Evolutionary conservation across 371 early-diverging fungal genomes (phyloP).

Genomic region (Mucor piriformis): DNA sequence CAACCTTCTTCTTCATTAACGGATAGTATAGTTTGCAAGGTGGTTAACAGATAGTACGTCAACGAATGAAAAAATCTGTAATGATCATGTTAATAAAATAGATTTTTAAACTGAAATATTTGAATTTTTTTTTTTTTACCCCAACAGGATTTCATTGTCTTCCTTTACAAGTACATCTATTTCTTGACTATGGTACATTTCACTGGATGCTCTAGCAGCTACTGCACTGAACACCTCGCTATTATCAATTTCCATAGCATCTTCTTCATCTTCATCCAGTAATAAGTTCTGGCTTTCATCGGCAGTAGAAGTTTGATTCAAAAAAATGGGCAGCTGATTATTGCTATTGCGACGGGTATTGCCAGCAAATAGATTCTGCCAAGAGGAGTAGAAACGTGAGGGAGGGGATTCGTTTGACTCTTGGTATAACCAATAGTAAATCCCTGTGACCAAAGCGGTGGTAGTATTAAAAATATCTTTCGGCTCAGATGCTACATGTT

Average conservation of each 20-base stretch:
- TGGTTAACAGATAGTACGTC: constrained; percentile 32
- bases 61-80: constrained; percentile 49
- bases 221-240: constrained; percentile 37
- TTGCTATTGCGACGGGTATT: background rate
- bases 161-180: background rate
- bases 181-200: background rate
- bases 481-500: constrained; percentile 16
- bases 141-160: constrained; percentile 1
- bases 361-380: constrained; percentile 18
- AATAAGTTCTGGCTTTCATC: constrained; percentile 16
- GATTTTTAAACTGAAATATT: background rate
- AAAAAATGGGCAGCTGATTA: background rate
- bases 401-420: background rate
- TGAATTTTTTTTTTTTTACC: background rate
- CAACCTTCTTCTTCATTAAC: constrained; percentile 25
- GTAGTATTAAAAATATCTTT: constrained; percentile 1
- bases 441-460: constrained; percentile 4
- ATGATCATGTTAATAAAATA: background rate
- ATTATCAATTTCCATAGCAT: constrained; percentile 38
- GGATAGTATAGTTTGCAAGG: constrained; percentile 33
- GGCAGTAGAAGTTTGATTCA: constrained; percentile 1
- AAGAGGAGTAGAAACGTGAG: background rate
- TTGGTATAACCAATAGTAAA: constrained; percentile 26
- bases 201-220: constrained; percentile 22
- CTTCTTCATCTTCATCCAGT: constrained; percentile 33